These are phyloP conservation scores for Sugiyamaella sp. DNA, from an alignment of 1,139 yeast species.

Conservation along the genomic window DNA sequence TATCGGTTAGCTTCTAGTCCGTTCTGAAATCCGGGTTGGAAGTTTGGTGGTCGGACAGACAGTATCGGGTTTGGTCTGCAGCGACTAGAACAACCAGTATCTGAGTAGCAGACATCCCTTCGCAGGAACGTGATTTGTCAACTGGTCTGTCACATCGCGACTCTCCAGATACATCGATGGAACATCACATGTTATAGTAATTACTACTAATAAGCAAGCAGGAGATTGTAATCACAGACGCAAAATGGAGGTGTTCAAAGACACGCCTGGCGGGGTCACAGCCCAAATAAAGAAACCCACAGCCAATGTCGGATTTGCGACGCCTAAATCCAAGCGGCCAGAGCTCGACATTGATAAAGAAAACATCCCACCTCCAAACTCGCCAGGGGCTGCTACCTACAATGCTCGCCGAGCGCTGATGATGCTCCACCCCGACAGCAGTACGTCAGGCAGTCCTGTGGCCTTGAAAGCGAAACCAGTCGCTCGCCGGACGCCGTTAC, in stretches of 20 bases:
- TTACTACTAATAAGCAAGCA: too few species aligned
- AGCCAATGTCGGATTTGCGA: not conserved
- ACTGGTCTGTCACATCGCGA: too few species aligned
- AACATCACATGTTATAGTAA: too few species aligned
- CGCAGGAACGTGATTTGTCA: too few species aligned
- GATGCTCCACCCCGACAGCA: slow-evolving; percentile 18
- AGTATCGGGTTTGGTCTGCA: too few species aligned
- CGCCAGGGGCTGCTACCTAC: slow-evolving; percentile 24
- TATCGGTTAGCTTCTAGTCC: too few species aligned
- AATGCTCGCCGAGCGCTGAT: slow-evolving; percentile 11
- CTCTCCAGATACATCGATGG: too few species aligned
- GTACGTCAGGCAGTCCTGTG: slow-evolving; percentile 15
- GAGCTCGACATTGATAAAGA: slow-evolving; percentile 27
- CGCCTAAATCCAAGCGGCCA: slow-evolving; percentile 3
- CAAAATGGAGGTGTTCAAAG: not conserved
- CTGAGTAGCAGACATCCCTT: too few species aligned
- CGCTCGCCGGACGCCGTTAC: slow-evolving; percentile 8
- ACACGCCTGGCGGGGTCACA: not conserved
- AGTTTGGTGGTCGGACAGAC: too few species aligned
- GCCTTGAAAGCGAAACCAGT: not conserved
- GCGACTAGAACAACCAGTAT: too few species aligned
- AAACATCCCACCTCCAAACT: slow-evolving; percentile 31
- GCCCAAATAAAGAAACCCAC: not conserved
- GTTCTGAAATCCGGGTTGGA: too few species aligned
- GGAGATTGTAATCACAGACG: not conserved